These are phyloP conservation scores for Saccharomycopsis sp. DNA, from an alignment of 805 yeast species.

Conservation along the genomic window DNA sequence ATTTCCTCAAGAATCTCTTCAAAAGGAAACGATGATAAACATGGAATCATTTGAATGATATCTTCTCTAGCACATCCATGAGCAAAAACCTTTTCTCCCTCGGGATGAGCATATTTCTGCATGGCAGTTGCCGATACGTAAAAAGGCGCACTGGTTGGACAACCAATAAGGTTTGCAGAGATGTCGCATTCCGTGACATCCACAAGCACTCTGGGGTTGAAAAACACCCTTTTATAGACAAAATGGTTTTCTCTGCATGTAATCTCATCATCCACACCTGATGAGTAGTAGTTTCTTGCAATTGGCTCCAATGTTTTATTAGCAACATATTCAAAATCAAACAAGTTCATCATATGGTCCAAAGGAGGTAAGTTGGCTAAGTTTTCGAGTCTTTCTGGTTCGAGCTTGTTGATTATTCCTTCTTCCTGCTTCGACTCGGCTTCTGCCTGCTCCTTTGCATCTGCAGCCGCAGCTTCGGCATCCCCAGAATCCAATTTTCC, in stretches of 20 bases:
- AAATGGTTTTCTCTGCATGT: constrained; percentile 39
- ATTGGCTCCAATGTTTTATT: constrained; percentile 29
- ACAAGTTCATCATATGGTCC: constrained; percentile 29
- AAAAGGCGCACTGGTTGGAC: constrained; percentile 64
- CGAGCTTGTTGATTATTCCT: constrained; percentile 24
- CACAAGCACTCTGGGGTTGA: constrained; percentile 41
- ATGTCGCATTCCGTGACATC: constrained; percentile 32
- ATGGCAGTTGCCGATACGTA: constrained; percentile 88
- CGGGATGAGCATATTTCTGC: constrained; percentile 86
- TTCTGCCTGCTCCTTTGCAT: not conserved
- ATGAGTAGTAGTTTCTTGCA: constrained; percentile 39
- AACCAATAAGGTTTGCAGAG: constrained; percentile 54
- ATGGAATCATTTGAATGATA: constrained; percentile 84
- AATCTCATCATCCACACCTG: constrained; percentile 46
- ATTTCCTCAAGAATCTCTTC: constrained; percentile 77
- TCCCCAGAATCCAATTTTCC: constrained; percentile 6
- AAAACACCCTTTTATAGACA: constrained; percentile 36
- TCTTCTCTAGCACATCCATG: constrained; percentile 70
- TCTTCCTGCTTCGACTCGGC: constrained; percentile 12
- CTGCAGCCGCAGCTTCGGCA: constrained; percentile 7
- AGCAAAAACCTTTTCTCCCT: constrained; percentile 83
- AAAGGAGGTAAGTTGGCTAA: constrained; percentile 30
- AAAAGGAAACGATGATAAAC: constrained; percentile 79
- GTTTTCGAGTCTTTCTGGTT: constrained; percentile 35
- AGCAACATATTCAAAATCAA: constrained; percentile 38